Evolutionary conservation across 257 asterid species (phyloP).

Genomic region (Voacanga thouarsii): DNA sequence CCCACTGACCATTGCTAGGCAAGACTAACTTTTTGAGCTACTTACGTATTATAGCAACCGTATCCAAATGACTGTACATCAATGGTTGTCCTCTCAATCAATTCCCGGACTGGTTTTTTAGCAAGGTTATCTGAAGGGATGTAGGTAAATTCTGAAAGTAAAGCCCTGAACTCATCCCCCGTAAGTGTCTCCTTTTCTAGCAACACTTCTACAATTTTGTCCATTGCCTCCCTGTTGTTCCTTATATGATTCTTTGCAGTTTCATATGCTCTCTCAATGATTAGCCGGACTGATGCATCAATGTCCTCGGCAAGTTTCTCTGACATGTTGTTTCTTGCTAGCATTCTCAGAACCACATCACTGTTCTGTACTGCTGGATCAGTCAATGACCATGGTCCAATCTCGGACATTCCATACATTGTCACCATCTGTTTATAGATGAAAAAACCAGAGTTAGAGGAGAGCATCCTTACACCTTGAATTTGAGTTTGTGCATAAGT

Average conservation of each 20-base stretch:
- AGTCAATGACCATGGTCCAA: constrained; percentile 58
- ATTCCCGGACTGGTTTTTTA: constrained; percentile 34
- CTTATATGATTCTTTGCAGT: constrained; percentile 46
- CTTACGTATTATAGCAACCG: background rate
- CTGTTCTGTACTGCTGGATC: constrained; percentile 58
- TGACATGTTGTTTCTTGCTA: constrained; percentile 68
- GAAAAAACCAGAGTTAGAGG: background rate
- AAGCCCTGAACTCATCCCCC: constrained; percentile 66
- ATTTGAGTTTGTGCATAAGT: background rate
- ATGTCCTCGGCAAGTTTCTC: constrained; percentile 75
- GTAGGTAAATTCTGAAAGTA: constrained; percentile 42
- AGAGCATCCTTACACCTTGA: background rate
- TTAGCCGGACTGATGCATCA: constrained; percentile 40
- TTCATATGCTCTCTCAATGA: constrained; percentile 47
- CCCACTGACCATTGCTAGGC: too few species aligned
- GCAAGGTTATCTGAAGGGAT: constrained; percentile 39
- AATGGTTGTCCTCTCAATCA: constrained; percentile 31
- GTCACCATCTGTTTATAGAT: constrained; percentile 52
- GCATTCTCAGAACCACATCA: constrained; percentile 69
- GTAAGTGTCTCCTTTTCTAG: constrained; percentile 67
- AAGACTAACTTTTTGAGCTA: background rate
- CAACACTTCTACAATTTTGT: constrained; percentile 56
- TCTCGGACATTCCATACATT: constrained; percentile 70
- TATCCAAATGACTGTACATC: constrained; percentile 8
- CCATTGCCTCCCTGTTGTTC: constrained; percentile 63